Evolutionary conservation across 306 rosid species (phyloP).

Genomic region (Prunus fruticosa): DNA sequence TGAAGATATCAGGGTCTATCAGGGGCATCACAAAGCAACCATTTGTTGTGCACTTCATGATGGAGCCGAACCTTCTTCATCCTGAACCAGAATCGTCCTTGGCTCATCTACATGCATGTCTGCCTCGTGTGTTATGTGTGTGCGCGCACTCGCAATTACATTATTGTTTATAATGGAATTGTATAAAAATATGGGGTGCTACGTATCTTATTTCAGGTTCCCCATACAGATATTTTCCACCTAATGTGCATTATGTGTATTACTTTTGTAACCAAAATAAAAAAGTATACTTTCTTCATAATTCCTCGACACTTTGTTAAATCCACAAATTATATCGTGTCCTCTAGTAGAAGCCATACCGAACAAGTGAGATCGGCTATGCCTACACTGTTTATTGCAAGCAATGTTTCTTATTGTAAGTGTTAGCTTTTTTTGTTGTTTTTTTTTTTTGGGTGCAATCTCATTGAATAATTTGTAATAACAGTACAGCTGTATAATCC

Average conservation of each 20-base stretch:
- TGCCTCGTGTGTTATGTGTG: neutral
- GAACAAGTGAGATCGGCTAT: neutral
- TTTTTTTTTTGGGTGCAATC: too few relatives aligned
- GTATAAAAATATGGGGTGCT: neutral
- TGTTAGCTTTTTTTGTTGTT: too few relatives aligned
- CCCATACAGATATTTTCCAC: neutral
- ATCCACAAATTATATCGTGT: neutral
- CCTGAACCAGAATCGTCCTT: constrained; percentile 27
- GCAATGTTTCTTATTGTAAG: too few relatives aligned
- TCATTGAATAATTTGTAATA: too few relatives aligned
- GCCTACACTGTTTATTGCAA: too few relatives aligned
- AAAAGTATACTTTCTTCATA: neutral
- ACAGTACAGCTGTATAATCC: too few relatives aligned
- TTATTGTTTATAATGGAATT: neutral
- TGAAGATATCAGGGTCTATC: constrained; percentile 79
- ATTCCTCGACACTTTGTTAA: neutral
- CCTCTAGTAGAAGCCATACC: too few relatives aligned
- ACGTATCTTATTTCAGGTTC: neutral
- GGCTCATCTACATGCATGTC: constrained; percentile 1
- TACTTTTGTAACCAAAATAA: neutral
- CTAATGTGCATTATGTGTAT: neutral
- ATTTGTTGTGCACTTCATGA: constrained; percentile 95
- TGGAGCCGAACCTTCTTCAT: constrained; percentile 78
- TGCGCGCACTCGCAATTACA: neutral
- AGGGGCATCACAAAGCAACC: constrained; percentile 95